These are phyloP conservation scores for Kwoniella botswanensis DNA, from an alignment of 768 basidiomycete genomes.

Conservation along the genomic window DNA sequence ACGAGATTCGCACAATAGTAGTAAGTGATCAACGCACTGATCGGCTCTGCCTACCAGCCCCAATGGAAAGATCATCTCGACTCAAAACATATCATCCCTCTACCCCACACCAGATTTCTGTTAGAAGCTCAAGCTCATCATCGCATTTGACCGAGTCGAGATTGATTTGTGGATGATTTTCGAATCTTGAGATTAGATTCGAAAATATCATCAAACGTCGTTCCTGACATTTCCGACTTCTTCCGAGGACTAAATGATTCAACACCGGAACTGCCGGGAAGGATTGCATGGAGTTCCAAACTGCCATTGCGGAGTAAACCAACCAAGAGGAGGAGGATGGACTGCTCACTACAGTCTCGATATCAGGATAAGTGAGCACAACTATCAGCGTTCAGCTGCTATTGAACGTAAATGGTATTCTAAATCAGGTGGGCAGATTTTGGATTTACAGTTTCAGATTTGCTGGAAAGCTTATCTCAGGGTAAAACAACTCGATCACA, in stretches of 20 bases:
- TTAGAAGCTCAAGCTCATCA: neutral
- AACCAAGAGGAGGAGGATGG: too few species aligned
- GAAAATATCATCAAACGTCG: slow-evolving; percentile 2
- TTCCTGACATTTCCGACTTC: slow-evolving; percentile 9
- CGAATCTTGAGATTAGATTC: slow-evolving; percentile 9
- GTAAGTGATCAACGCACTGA: neutral
- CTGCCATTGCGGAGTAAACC: too few species aligned
- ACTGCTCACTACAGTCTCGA: neutral
- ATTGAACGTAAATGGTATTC: too few species aligned
- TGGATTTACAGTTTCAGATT: slow-evolving; percentile 4
- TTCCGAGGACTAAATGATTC: neutral
- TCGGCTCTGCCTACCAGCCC: neutral
- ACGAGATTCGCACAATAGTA: too few species aligned
- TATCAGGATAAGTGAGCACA: neutral
- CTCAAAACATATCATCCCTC: neutral
- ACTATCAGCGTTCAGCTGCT: neutral
- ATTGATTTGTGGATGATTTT: neutral
- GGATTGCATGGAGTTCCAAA: neutral
- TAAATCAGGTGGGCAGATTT: neutral
- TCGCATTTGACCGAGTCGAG: neutral
- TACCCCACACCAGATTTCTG: neutral
- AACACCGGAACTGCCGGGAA: neutral
- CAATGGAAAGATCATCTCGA: neutral
- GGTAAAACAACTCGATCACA: slow-evolving; percentile 1
- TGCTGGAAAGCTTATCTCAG: slow-evolving; percentile 9